Evolutionary conservation across 2,329 filamentous ascomycete species (phyloP).

Genomic region (Trichoderma breve): DNA sequence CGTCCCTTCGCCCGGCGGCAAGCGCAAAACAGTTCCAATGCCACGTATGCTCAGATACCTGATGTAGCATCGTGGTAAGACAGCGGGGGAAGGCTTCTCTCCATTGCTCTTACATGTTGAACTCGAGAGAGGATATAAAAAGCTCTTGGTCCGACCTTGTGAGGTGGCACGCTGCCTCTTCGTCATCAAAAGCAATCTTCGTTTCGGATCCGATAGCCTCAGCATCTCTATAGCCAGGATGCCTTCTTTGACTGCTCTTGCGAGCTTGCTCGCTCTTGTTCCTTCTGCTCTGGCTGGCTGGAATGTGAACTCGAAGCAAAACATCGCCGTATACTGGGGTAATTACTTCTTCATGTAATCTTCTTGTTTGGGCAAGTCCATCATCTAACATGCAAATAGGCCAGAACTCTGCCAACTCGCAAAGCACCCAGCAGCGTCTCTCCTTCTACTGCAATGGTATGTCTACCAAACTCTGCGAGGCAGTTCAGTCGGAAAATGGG

Average conservation of each 20-base stretch:
- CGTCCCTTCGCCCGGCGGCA: not conserved
- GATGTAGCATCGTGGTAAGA: conserved; percentile 18
- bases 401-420: conserved; percentile 59
- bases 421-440: conserved; percentile 53
- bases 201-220: not conserved
- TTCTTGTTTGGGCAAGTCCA: too few relatives aligned
- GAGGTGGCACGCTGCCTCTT: not conserved
- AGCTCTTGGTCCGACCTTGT: conserved; percentile 3
- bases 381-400: conserved; percentile 28
- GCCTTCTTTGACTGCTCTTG: conserved; percentile 21
- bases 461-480: conserved; percentile 24
- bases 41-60: conserved; percentile 10
- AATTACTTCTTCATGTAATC: conserved; percentile 19
- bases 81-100: not conserved
- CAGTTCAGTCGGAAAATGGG: too few relatives aligned
- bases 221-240: conserved; percentile 1
- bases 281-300: conserved; percentile 43
- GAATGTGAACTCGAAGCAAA: conserved; percentile 45
- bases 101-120: not conserved
- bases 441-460: conserved; percentile 58
- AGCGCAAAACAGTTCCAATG: not conserved
- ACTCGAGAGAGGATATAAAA: conserved; percentile 12
- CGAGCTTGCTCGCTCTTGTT: conserved; percentile 27
- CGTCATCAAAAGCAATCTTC: not conserved
- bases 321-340: conserved; percentile 68